Base-by-base conservation (phyloP, 2,329 filamentous ascomycete genomes). In the Teratosphaeria pseudoeucalypti region DNA sequence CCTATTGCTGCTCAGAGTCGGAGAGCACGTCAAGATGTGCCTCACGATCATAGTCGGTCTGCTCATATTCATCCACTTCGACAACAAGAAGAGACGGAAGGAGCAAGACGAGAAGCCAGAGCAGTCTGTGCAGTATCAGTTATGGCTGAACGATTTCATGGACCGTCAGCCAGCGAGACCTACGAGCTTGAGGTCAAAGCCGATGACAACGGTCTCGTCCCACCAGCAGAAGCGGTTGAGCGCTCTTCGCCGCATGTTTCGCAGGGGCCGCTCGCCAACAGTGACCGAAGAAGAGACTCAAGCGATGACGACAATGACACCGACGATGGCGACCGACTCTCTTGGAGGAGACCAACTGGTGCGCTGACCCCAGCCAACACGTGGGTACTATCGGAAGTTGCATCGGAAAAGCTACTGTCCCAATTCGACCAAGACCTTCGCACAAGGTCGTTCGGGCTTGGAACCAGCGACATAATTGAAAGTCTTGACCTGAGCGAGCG, bases 371-470 rank as follows among this genome's bases (percentile, higher is more conserved):
- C 53, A 34, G 34, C 53, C 27, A 54, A 54, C 53, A 54, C 53
- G 16, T 54, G 53, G 53, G 19, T 49, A 23, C 16, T 49, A 19
- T n/a, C 43, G 16, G 16, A 10, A 49, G 9, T 23, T 4, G n/a
- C 9, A 23, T 10, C 5, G 16, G 43, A 6, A 3, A 9, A 23
- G n/a, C 43, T 23, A 49, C 43, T 2, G n/a, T 14, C 53, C 29
- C 29, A 32, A 1, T 32, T 32, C 29, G 29, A 32, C 29, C 29
- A 32, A 32, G 29, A 32, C 16, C 19, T 32, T 32, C 32, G n/a
- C 12, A 52, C 56, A 27, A 29, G 14, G n/a, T 60, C 59, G 5
- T 56, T 58, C n/a, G 56, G 59, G 0, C 26, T 56, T 6, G 56
- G 55, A 11, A 55, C 37, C 11, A 29, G 12, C 6, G 56, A 57